phyloP scores from a whole-genome alignment of 192 early-diverging fungal genomes.

The Backusella psychrophila region DNA sequence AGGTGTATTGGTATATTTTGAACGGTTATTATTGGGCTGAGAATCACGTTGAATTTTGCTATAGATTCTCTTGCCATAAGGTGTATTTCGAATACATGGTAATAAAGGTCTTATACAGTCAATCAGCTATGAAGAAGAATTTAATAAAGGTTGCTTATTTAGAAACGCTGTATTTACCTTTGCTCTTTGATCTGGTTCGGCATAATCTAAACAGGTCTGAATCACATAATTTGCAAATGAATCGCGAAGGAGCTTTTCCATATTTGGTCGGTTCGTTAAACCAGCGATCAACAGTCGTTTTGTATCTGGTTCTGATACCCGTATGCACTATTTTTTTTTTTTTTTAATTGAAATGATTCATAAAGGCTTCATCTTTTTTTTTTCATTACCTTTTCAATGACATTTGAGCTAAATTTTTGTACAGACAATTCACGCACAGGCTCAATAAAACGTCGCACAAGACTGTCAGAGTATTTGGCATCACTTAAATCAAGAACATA shows the following conservation, averaged over 20 bases:
- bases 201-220: constrained; percentile 84
- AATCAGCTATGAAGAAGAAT: constrained; percentile 46
- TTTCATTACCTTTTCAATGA: constrained; percentile 79
- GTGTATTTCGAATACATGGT: constrained; percentile 80
- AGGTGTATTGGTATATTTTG: constrained; percentile 4
- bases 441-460: constrained; percentile 74
- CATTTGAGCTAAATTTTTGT: constrained; percentile 92
- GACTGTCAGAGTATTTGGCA: constrained; percentile 60
- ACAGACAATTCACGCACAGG: constrained; percentile 75
- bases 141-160: not conserved
- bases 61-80: constrained; percentile 87
- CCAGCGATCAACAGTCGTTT: constrained; percentile 71
- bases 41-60: constrained; percentile 70
- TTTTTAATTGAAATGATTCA: not conserved
- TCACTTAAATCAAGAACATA: constrained; percentile 83
- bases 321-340: constrained; percentile 63
- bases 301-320: constrained; percentile 69
- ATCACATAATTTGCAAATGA: constrained; percentile 92
- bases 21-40: constrained; percentile 15
- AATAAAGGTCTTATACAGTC: constrained; percentile 80
- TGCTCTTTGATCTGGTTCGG: constrained; percentile 65
- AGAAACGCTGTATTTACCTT: constrained; percentile 32
- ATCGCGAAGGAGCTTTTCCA: constrained; percentile 82
- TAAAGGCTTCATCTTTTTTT: not conserved
- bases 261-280: constrained; percentile 66